Conservation (phyloP, 1,139 yeast genomes). For the Suzukiozyma palmioleophila region DNA sequence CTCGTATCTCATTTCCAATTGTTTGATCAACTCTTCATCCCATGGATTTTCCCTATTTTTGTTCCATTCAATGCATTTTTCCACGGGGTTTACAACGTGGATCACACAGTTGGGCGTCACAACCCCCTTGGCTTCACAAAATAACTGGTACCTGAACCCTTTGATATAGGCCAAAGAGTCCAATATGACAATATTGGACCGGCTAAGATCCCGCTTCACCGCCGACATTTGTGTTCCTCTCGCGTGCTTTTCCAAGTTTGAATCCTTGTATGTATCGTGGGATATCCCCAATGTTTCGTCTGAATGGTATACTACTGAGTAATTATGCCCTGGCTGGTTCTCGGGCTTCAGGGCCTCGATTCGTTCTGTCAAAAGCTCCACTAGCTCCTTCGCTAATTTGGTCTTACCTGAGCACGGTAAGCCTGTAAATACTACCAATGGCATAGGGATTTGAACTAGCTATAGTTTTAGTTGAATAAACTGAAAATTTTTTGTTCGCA, state of each 20-base stretch:
- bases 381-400: slow-evolving; percentile 59
- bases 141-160: slow-evolving; percentile 91
- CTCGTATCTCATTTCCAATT: slow-evolving; percentile 80
- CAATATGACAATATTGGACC: slow-evolving; percentile 68
- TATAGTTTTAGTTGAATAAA: too few relatives aligned
- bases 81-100: slow-evolving; percentile 68
- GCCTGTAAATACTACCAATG: slow-evolving; percentile 79
- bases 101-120: slow-evolving; percentile 81
- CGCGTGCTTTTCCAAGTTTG: slow-evolving; percentile 71
- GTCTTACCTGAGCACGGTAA: slow-evolving; percentile 85
- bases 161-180: slow-evolving; percentile 89
- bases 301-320: slow-evolving; percentile 62
- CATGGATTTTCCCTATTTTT: slow-evolving; percentile 36
- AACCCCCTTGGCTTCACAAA: slow-evolving; percentile 85
- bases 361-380: slow-evolving; percentile 41
- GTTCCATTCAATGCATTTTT: slow-evolving; percentile 64
- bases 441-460: too few relatives aligned
- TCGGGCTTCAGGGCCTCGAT: slow-evolving; percentile 35
- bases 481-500: too few relatives aligned
- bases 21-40: slow-evolving; percentile 65
- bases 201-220: slow-evolving; percentile 73
- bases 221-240: slow-evolving; percentile 87
- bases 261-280: slow-evolving; percentile 63
- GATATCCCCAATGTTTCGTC: slow-evolving; percentile 76
- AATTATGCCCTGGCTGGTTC: slow-evolving; percentile 46